Base-by-base conservation (phyloP, 768 basidiomycete species). In the Lentinula raphanica region DNA sequence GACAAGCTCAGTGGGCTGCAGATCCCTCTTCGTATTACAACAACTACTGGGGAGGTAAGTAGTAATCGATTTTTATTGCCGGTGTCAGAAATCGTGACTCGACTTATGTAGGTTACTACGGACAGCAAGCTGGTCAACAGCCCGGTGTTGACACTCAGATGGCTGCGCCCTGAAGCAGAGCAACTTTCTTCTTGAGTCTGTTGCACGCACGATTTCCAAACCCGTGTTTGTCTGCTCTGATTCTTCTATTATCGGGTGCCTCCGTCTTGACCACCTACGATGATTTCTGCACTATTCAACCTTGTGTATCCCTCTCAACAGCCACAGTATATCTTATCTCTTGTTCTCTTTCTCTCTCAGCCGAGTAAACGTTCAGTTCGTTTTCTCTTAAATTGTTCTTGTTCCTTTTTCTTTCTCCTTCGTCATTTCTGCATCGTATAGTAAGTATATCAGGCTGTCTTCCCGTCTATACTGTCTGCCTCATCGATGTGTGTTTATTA, bases 21-120 rank as follows among this genome's bases (percentile, higher is more conserved):
- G 89, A 91, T 67, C 85, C 88, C 58, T 86, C 75, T 67, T 80
- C 79, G 59, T 90, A 90, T 72, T 90, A 90, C 71, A 83, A 83
- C 56, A 88, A 88, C 68, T 90, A 91, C 69, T 91, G 90, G 90
- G 86, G 88, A 68, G 88, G 90, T 92, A 59, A 66, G 85, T 76
- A 45, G 53, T 59, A 32, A 48, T 19, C 17, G 15, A 53, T 17
- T 35, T 3, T 40, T 35, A 8, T 35, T 35, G 32, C 32, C 13
- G 32, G 13, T 35, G 25, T 29, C 27, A 39, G 23, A 40, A 17
- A 39, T 56, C 54, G 50, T 29, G 29, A 17, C 17, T 12, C 40
- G 17, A 66, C 50, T 50, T 65, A 19, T 19, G 61, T 54, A 92
- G 91, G 90, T 62, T 93, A 93, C 67, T 93, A 93, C 64, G 82